Percentiles rank a stretch among this genome's conserved stretches.
Evolutionary conservation across 2,329 filamentous ascomycete species (phyloP).

Genomic region (Cyanodermella asteris): DNA sequence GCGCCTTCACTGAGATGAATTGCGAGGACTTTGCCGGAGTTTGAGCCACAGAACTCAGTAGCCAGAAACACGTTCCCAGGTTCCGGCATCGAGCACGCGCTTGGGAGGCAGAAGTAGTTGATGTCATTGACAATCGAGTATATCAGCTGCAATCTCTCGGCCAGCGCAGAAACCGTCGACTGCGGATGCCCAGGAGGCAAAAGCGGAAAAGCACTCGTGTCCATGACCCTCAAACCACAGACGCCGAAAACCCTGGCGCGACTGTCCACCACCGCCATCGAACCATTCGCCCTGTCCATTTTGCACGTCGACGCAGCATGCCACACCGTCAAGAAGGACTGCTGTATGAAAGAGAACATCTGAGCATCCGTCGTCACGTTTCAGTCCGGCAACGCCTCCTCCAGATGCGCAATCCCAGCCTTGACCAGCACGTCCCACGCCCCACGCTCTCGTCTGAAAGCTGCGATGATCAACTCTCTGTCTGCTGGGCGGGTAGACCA

Average conservation of each 20-base stretch:
- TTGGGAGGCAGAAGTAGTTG: no score
- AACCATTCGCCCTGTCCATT: constrained; percentile 15
- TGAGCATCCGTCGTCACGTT: constrained; percentile 20
- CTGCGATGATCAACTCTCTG: constrained; percentile 21
- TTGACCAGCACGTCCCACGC: constrained; percentile 11
- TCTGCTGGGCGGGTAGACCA: constrained; percentile 24
- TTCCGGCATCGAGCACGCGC: no score
- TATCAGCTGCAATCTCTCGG: constrained; percentile 19
- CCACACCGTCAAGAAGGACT: constrained; percentile 14
- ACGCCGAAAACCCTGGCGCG: constrained; percentile 13
- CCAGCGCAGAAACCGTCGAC: constrained; percentile 20
- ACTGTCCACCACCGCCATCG: constrained; percentile 15
- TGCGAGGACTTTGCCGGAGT: no score
- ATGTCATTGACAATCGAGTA: no score
- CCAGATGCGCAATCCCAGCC: constrained; percentile 13
- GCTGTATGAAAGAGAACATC: constrained; percentile 17
- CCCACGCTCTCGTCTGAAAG: constrained; percentile 21
- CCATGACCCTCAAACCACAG: constrained; percentile 14
- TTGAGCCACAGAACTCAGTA: no score
- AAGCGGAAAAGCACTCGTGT: constrained; percentile 15
- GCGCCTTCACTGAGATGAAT: no score
- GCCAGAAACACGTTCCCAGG: no score
- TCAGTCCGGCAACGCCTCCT: constrained; percentile 18
- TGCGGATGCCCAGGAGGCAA: constrained; percentile 21
- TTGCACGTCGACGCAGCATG: constrained; percentile 16